Evolutionary conservation across 441 rosid genomes (phyloP), one percentile per base, ranked within the genome.

Genomic region (Populus hybrid): DNA sequence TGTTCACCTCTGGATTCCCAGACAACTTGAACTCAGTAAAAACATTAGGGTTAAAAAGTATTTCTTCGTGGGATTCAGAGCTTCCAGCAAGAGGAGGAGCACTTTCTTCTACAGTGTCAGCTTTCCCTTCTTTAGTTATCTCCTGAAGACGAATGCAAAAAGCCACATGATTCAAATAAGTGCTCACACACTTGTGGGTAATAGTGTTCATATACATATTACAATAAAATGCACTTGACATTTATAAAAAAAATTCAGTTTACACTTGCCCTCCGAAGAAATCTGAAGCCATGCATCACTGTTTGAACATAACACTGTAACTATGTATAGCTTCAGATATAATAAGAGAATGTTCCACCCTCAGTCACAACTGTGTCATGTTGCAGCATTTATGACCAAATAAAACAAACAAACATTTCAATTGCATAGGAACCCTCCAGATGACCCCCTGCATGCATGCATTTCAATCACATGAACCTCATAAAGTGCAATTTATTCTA

Each of bases 21-120:
- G 93, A 89, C 87, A 95, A 85, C 85, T 87, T 93, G 81, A 95
- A 95, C 82, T 95, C 98, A 3, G 99, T 97, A 79, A 97, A 91
- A 46, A 91, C 97, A 75, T 97, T 97, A 32, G 99, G 99, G 84
- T 97, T 97, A 78, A 97, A 95, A 77, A 88, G 82, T 83, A 95
- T 87, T 74, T 90, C 93, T 61, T 92, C 87, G 68, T 67, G 67
- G 65, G 89, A 73, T 81, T 89, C 88, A 78, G 86, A 77, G 79
- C 70, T 82, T 78, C 79, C 93, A 75, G 84, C 80, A 79, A 87
- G 84, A 67, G 35, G 70, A 42, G 88, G 71, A 82, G 75, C 81
- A 71, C 84, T 78, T 82, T 85, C 88, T 71, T 79, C 73, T 70
- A 67, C 78, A 77, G 77, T 67, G 69, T 85, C 88, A 50, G 26